A percentile compares a stretch with the other conserved stretches of the same genome.
Conservation (phyloP, 140 eudicot genomes). For the Eryngium alpinum region DNA sequence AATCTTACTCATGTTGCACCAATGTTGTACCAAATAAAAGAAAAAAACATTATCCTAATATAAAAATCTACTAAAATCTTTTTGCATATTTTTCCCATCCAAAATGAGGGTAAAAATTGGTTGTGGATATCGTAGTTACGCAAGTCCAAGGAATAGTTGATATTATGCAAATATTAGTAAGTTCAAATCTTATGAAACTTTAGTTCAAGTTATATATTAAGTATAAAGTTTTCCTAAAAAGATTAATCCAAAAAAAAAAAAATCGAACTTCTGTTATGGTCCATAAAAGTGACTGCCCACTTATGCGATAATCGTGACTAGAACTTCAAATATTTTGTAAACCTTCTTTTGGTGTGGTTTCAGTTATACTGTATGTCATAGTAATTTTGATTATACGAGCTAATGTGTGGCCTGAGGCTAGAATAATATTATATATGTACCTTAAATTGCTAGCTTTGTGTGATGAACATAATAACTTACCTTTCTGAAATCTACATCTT, state of each 20-base stretch:
- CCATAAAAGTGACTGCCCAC: no score
- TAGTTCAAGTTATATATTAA: no score
- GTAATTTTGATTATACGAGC: not conserved
- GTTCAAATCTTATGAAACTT: no score
- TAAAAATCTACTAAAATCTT: not conserved
- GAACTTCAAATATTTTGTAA: not conserved
- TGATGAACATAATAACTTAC: constrained; percentile 66
- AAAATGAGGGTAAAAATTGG: not conserved
- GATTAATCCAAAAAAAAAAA: no score
- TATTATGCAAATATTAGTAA: no score
- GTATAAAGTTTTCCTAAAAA: no score
- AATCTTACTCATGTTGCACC: no score
- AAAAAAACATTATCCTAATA: not conserved
- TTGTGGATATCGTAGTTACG: no score
- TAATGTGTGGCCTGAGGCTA: not conserved
- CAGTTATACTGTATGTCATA: no score
- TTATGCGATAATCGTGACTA: no score
- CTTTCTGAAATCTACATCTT: constrained; percentile 37
- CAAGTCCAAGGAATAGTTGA: no score
- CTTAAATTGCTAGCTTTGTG: constrained; percentile 66
- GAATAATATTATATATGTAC: constrained; percentile 19
- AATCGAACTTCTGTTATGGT: no score
- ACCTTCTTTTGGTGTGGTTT: not conserved
- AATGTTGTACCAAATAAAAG: not conserved
- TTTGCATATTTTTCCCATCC: not conserved